phyloP scores from a whole-genome alignment of 257 asterid genomes.

The Primulina eburnea region DNA sequence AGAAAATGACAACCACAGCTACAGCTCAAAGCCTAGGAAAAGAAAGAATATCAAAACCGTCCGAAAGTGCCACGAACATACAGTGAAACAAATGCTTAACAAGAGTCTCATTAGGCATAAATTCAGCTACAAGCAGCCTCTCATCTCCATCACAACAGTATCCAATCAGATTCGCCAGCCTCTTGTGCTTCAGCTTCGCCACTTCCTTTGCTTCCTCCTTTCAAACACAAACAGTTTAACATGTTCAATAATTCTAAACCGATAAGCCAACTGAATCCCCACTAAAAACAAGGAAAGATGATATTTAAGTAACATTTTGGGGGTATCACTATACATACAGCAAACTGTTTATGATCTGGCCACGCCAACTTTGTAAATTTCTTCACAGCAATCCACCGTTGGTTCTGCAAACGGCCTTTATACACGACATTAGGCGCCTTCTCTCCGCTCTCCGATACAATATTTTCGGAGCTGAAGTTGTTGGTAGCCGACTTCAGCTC shows the following conservation, averaged over 20 bases:
- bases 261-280: background rate
- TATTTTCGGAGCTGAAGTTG: conserved; percentile 83
- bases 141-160: conserved; percentile 97
- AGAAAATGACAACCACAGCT: conserved; percentile 3
- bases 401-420: conserved; percentile 74
- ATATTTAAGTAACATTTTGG: background rate
- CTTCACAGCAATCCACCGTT: conserved; percentile 90
- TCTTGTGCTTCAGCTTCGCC: conserved; percentile 89
- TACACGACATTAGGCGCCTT: conserved; percentile 92
- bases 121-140: conserved; percentile 93
- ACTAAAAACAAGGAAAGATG: conserved; percentile 7
- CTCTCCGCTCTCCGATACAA: conserved; percentile 94
- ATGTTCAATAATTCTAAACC: conserved; percentile 19
- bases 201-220: conserved; percentile 97
- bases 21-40: background rate
- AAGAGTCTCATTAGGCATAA: conserved; percentile 95
- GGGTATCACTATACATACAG: conserved; percentile 33
- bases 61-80: conserved; percentile 33
- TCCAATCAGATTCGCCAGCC: conserved; percentile 97
- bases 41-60: background rate
- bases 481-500: conserved; percentile 81
- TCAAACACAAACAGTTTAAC: conserved; percentile 18
- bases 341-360: conserved; percentile 97
- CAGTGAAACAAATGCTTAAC: conserved; percentile 96
- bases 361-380: conserved; percentile 85